A percentile compares a stretch with the other conserved stretches of the same genome.
phyloP scores from a whole-genome alignment of 2,329 filamentous ascomycete species.

The Fusarium globosum region DNA sequence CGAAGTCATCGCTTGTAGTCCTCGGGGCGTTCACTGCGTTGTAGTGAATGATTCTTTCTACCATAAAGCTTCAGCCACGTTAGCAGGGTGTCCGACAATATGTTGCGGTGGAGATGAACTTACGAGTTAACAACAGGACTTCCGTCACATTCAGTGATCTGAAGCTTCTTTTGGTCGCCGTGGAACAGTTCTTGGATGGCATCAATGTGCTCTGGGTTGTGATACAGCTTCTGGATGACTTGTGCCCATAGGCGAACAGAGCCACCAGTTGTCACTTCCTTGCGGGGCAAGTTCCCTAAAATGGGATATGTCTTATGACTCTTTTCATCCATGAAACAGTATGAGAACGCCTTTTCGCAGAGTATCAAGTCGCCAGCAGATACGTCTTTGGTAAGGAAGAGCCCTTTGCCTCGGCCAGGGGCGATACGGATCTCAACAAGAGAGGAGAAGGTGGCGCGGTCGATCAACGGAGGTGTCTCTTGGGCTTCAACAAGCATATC shows the following conservation, averaged over 20 bases:
- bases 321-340: conserved; percentile 47
- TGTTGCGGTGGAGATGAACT: conserved; percentile 26
- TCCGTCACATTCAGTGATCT: conserved; percentile 47
- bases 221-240: conserved; percentile 58
- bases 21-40: conserved; percentile 56
- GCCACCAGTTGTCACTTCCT: conserved; percentile 49
- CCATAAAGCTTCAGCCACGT: conserved; percentile 54
- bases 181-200: conserved; percentile 49
- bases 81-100: rapidly evolving
- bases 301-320: conserved; percentile 1
- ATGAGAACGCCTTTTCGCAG: conserved; percentile 66
- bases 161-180: conserved; percentile 51
- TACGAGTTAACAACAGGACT: conserved; percentile 58
- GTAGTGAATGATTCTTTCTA: conserved; percentile 54
- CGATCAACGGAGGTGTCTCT: conserved; percentile 55
- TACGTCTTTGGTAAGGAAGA: conserved; percentile 62
- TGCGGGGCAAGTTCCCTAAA: conserved; percentile 52
- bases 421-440: conserved; percentile 56
- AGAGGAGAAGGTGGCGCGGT: conserved; percentile 59
- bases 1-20: conserved; percentile 29
- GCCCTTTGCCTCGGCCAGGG: conserved; percentile 57
- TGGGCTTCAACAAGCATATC: conserved; percentile 52
- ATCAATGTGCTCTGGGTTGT: conserved; percentile 47
- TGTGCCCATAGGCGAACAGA: conserved; percentile 55
- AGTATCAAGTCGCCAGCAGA: conserved; percentile 62